Evolutionary conservation across 2,329 filamentous ascomycete species (phyloP), one percentile per base, ranked within the genome.

Genomic region (Fulvia fulva): DNA sequence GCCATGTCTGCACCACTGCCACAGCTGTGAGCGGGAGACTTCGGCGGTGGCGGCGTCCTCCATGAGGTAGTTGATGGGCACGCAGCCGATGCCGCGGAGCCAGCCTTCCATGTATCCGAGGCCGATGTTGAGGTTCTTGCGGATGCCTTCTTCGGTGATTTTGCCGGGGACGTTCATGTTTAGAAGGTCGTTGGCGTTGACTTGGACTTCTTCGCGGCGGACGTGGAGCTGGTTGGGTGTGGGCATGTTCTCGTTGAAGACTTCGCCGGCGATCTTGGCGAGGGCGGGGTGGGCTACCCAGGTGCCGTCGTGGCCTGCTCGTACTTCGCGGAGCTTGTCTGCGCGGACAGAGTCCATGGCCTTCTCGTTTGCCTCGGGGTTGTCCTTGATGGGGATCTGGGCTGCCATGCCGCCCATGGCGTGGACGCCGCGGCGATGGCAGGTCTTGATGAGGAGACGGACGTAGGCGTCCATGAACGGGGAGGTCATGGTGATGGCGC

Each of bases 401-500:
- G 94, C 94, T 2, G 94, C 93, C 94, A 99, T 97, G 65, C 94
- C 94, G 67, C 94, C 85, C 94, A 97, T 97, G 65, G 94, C 94
- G 77, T 97, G 94, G n/a, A 97, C 94, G 56, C 92, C 91, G 68
- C 94, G 88, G 74, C 87, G 2, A 93, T 99, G 94, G 82, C 94
- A 99, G 57, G 94, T 97, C 83, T 97, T 93, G 78, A 99, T 97
- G 65, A 99, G 85, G 43, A 97, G 86, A 78, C 94, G 95, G 71
- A 97, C 90, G 71, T 99, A 99, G 51, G 94, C 86, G 68, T 97
- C 86, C 94, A 99, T 97, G 79, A 99, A 99, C 12, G 94, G 94
- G 1, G 93, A 89, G 12, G 92, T 97, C 94, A 99, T 97, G 68
- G 94, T 99, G 56, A 99, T 91, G 61, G 85, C 83, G 56, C 87